A percentile compares a stretch with the other conserved stretches of the same genome.
Evolutionary conservation across 495 filamentous ascomycete species (phyloP).

Genomic region (Sporormia fimetaria): DNA sequence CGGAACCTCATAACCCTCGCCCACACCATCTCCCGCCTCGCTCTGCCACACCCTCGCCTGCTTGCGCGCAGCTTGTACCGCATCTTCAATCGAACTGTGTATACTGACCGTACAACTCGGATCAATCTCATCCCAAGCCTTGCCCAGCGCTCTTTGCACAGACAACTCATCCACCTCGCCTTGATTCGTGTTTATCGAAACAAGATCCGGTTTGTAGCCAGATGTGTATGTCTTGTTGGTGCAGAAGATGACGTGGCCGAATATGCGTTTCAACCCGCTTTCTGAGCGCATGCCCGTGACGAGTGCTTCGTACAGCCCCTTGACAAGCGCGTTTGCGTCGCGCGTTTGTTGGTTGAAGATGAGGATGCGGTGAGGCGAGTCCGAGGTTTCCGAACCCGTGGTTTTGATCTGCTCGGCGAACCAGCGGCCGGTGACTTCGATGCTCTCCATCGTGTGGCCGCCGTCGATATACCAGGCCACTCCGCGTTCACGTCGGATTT

Average conservation of each 20-base stretch:
- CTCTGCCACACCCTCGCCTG: constrained; percentile 30
- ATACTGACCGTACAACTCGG: no score
- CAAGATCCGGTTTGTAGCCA: constrained; percentile 65
- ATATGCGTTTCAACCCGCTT: constrained; percentile 47
- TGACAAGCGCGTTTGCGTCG: constrained; percentile 53
- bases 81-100: constrained; percentile 87
- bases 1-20: constrained; percentile 27
- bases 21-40: constrained; percentile 8
- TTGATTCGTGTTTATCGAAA: constrained; percentile 61
- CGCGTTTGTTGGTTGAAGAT: constrained; percentile 96
- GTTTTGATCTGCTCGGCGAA: constrained; percentile 47
- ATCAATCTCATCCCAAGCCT: constrained; percentile 60
- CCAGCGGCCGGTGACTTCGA: constrained; percentile 69
- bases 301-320: constrained; percentile 56
- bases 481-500: constrained; percentile 55
- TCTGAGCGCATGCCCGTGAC: constrained; percentile 21
- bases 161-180: constrained; percentile 54
- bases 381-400: background rate
- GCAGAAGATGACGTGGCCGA: constrained; percentile 78
- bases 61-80: constrained; percentile 54
- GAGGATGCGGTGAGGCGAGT: constrained; percentile 39
- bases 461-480: constrained; percentile 84
- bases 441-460: constrained; percentile 82
- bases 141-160: constrained; percentile 62
- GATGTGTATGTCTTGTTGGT: constrained; percentile 71